Base-by-base conservation (phyloP, 169 alveolate species). In the Cryptosporidium canis region DNA sequence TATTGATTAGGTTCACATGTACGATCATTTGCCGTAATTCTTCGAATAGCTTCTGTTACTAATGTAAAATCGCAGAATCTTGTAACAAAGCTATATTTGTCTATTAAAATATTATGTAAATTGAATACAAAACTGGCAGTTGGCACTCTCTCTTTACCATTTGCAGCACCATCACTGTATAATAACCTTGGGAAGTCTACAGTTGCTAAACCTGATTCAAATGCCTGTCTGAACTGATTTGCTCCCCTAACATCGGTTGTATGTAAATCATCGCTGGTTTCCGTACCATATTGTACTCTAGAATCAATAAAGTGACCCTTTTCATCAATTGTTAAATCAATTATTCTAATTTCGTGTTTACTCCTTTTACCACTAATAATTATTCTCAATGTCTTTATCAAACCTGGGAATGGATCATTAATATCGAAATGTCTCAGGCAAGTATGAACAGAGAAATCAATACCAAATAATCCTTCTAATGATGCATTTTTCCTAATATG, bases 391-490 rank as follows among this genome's bases (percentile, higher is more conserved):
- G 87, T 77, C 33, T 77, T 77, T 16, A 58, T 58, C 58, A 77
- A 61, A 9, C 87, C 87, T 33, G 87, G 87, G 87, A 77, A 77
- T 14, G 87, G 87, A 55, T 77, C 87, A 77, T 61, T 77, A 29
- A 77, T 77, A 77, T 77, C 72, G 43, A 77, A 77, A 35, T 77
- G 87, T 37, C 87, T 77, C 12, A 77, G 33, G 41, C 87, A 77
- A 29, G 87, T 77, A 55, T 77, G 87, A 21, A 55, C 70, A 27
- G 87, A 77, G 24, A 77, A 77, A 61, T 77, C 87, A 56, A 77
- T 77, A 24, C 87, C 87, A 27, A 77, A 77, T 21, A 77, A 44
- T 16, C 87, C 87, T 33, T 77, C 87, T 1, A 77, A 29, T 31
- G 87, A 77, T 24, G 87, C 87, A 56, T 77, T 77, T 61, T 77